Conservation (phyloP, 352 stramenopile species). For the Phytophthora fragariae region DNA sequence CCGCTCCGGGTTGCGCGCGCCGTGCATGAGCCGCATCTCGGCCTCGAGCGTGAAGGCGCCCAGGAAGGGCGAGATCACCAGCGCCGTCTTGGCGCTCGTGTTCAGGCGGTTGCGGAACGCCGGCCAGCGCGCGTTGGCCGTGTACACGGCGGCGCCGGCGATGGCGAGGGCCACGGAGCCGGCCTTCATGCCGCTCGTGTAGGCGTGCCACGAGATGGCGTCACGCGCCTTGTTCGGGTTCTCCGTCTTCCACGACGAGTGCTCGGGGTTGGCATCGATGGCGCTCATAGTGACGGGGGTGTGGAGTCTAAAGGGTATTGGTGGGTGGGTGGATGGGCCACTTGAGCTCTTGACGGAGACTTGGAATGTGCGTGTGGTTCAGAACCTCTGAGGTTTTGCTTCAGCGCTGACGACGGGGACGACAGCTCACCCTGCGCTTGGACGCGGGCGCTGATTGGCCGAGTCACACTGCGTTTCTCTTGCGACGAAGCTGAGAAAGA, state of each 20-base stretch:
- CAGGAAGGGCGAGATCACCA: slow-evolving; percentile 70
- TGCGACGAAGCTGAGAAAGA: slow-evolving; percentile 29
- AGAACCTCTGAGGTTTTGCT: not conserved
- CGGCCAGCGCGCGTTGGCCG: slow-evolving; percentile 67
- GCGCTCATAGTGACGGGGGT: slow-evolving; percentile 20
- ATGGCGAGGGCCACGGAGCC: slow-evolving; percentile 45
- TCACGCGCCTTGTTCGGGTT: slow-evolving; percentile 68
- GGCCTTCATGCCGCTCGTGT: slow-evolving; percentile 62
- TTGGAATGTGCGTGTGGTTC: slow-evolving; percentile 30
- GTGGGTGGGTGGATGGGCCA: too few relatives aligned
- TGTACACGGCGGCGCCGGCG: slow-evolving; percentile 38
- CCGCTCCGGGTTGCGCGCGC: slow-evolving; percentile 73
- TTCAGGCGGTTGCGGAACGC: slow-evolving; percentile 77
- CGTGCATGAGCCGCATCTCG: slow-evolving; percentile 67
- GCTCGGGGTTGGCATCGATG: slow-evolving; percentile 23
- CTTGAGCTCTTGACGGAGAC: slow-evolving; percentile 23
- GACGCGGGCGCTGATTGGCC: slow-evolving; percentile 17
- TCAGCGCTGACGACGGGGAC: slow-evolving; percentile 17
- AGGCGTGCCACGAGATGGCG: slow-evolving; percentile 77
- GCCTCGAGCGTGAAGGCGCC: slow-evolving; percentile 72
- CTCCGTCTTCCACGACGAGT: slow-evolving; percentile 40
- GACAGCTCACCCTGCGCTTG: slow-evolving; percentile 8
- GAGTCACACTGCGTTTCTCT: slow-evolving; percentile 25
- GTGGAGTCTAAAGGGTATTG: not conserved
- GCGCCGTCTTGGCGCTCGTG: slow-evolving; percentile 76